Base-by-base conservation (phyloP, 2,329 filamentous ascomycete genomes). In the Pseudopithomyces maydicus region DNA sequence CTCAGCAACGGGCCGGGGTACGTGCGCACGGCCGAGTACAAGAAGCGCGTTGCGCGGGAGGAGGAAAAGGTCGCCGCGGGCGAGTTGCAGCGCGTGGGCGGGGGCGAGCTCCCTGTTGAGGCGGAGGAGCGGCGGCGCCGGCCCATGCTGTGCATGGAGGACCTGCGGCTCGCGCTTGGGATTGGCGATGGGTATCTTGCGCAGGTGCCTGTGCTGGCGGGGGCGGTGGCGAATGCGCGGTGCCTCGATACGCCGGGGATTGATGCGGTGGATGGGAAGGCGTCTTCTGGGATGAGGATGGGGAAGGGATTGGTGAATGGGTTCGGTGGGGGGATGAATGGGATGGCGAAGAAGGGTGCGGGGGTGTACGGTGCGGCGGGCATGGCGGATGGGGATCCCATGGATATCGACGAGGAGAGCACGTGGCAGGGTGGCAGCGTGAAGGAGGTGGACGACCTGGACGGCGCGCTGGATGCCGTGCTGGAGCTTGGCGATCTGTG, bases 21-120 rank as follows among this genome's bases (percentile, higher is more conserved):
- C 54, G 85, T 97, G 56, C 89, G 92, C 73, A 96, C 92, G 2
- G 85, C 88, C 64, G 88, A 86, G 56, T 97, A 94, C 76, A 87
- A 86, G 61, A 83, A 85, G 56, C 90, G 91, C 71, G 81, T 97
- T 11, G 85, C 87, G 53, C 81, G 82, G 45, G 93, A 97, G 74
- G 92, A 97, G 71, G 84, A 89, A 42, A 84, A 86, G 0, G 87
- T 85, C 23, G 83, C 87, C 39, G 82, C 86, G n/a, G 92, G 92
- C 4, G 90, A 93, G 65, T 74, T 96, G 1, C 80, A 84, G 17
- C 84, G 91, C 63, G 90, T 92, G 56, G 88, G 90, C 57, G 88
- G 85, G 46, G 92, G 92, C 1, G 77, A 96, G 26, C 78, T 97
- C 6, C 94, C 93, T 0, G 80, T 92, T 35, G 92, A 97, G 75